A percentile compares a stretch with the other conserved stretches of the same genome.
phyloP scores from a whole-genome alignment of 495 filamentous ascomycete genomes.

The Penicillium alfredii region DNA sequence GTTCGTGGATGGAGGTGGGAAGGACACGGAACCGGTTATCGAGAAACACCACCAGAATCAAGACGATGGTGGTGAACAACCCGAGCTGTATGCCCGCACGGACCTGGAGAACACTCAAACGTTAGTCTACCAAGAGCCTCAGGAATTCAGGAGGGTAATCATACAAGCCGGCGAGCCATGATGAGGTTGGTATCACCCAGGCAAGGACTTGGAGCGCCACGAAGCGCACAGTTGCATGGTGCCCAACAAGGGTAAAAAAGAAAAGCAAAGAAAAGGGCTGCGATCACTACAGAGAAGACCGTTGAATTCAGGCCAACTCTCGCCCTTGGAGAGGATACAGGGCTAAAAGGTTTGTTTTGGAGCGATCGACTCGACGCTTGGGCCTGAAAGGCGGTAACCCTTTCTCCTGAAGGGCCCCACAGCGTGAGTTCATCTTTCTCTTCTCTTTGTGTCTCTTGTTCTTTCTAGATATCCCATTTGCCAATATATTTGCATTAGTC shows the following conservation, averaged over 20 bases:
- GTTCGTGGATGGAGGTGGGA: slow-evolving; percentile 72
- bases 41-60: slow-evolving; percentile 67
- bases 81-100: slow-evolving; percentile 79
- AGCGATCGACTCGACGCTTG: slow-evolving; percentile 14
- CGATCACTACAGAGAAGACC: slow-evolving; percentile 36
- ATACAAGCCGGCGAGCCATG: slow-evolving; percentile 47
- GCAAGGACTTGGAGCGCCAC: slow-evolving; percentile 27
- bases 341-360: slow-evolving; percentile 14
- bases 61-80: slow-evolving; percentile 57
- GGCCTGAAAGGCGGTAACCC: slow-evolving; percentile 15
- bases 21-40: slow-evolving; percentile 78
- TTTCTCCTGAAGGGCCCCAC: slow-evolving; percentile 4
- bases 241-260: slow-evolving; percentile 7
- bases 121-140: slow-evolving; percentile 6
- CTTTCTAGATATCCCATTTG: too few relatives aligned
- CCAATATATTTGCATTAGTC: slow-evolving; percentile 5
- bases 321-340: too few relatives aligned
- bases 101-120: slow-evolving; percentile 44
- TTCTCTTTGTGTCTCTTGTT: neutral
- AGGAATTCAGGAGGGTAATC: slow-evolving; percentile 4
- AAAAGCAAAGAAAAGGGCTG: too few relatives aligned
- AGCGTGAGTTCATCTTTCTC: too few relatives aligned
- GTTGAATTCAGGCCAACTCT: slow-evolving; percentile 16
- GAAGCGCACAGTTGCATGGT: slow-evolving; percentile 24
- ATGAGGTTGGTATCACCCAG: slow-evolving; percentile 28